Evolutionary conservation across 164 flowering plant species (phyloP).

Genomic region (Macadamia integrifolia): DNA sequence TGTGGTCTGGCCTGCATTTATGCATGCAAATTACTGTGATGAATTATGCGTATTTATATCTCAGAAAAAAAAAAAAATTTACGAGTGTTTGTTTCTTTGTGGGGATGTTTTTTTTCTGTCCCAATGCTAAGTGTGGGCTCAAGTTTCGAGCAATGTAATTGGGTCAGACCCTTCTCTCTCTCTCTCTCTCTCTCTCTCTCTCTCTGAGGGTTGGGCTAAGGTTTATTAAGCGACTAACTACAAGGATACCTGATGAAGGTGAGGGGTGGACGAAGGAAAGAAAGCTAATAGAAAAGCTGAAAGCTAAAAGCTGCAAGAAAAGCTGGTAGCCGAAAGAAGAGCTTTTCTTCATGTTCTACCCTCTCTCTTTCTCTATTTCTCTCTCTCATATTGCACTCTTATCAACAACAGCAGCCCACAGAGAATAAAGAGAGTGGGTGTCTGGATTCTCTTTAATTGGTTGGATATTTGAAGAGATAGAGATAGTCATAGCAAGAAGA

Average conservation of each 20-base stretch:
- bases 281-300: slow-evolving; percentile 27
- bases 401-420: slow-evolving; percentile 3
- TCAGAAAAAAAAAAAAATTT: neutral
- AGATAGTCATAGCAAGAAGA: neutral
- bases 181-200: slow-evolving; percentile 11
- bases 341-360: slow-evolving; percentile 22
- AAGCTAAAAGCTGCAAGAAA: slow-evolving; percentile 28
- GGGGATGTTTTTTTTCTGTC: slow-evolving; percentile 32
- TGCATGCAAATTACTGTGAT: slow-evolving; percentile 50
- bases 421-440: slow-evolving; percentile 5
- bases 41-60: slow-evolving; percentile 48
- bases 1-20: slow-evolving; percentile 27
- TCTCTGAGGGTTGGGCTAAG: slow-evolving; percentile 9
- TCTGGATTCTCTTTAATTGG: slow-evolving; percentile 1
- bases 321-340: slow-evolving; percentile 38
- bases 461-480: neutral
- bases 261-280: slow-evolving; percentile 13
- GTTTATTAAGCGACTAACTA: slow-evolving; percentile 15
- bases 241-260: slow-evolving; percentile 20
- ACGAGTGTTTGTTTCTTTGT: slow-evolving; percentile 36
- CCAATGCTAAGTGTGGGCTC: slow-evolving; percentile 35
- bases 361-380: slow-evolving; percentile 20
- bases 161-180: slow-evolving; percentile 23
- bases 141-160: slow-evolving; percentile 40
- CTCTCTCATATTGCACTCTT: neutral